Base-by-base conservation (phyloP, 106 monocot genomes). In the Acorus calamus region DNA sequence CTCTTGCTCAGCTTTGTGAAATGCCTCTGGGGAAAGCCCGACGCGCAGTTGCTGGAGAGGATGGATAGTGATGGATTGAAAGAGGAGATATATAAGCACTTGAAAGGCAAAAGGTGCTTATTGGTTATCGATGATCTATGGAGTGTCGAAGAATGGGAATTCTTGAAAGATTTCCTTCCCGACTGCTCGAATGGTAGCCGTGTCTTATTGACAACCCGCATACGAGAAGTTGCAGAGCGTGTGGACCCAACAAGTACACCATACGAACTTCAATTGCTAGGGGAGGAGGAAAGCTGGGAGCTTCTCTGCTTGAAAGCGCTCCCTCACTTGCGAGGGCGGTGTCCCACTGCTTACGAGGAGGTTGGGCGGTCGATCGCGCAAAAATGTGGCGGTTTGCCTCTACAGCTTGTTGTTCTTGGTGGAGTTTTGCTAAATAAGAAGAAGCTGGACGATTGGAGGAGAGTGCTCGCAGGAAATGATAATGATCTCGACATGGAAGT, bases 41-140 rank as follows among this genome's bases (percentile, higher is more conserved):
- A 12, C 28, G 28, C 28, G 1, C 28, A 28, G 8, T 8, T 51
- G 0, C 2, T 44, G 2, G 13, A 63, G 2, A 5, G 14, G 10
- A 11, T 61, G 4, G 13, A 42, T 2, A 7, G 8, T 10, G 50
- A 55, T 1, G 46, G 44, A 7, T 41, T 62, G 1, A 11, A n/a
- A 46, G 9, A 11, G 14, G 51, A 52, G 12, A 46, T 78, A 4
- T 43, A 10, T 43, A 10, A 52, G 5, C 44, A 11, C 42, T 48
- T 78, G 14, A 11, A 63, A 41, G 42, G 5, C 3, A 47, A 5
- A 11, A 78, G 56, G 14, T 77, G 61, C 47, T 44, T 77, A 12
- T 66, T 77, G 2, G 65, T 77, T 0, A 7, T 77, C 11, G 78
- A 72, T 53, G 72, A 78, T 56, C 47, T 78, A 2, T 68, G 78